These are phyloP conservation scores for Volvariella surrecta DNA, from an alignment of 1,284 basidiomycete genomes.

Conservation along the genomic window DNA sequence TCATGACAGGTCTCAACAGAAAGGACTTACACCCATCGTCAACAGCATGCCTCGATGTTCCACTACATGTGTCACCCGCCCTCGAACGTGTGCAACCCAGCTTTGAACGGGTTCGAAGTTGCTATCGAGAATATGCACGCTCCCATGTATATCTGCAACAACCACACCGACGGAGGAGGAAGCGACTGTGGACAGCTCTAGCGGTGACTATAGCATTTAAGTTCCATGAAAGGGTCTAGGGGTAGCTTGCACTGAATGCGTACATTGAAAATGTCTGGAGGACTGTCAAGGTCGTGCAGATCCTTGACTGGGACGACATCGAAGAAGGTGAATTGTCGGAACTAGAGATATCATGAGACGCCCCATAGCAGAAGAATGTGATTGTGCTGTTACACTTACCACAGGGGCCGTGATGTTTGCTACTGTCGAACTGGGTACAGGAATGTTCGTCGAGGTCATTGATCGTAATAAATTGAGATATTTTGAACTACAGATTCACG, in stretches of 20 bases:
- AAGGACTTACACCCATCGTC: slow-evolving; percentile 71
- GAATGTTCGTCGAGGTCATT: not conserved
- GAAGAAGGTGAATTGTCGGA: slow-evolving; percentile 83
- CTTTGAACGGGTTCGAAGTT: slow-evolving; percentile 67
- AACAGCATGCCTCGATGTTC: slow-evolving; percentile 75
- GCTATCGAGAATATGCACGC: slow-evolving; percentile 65
- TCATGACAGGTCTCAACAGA: not conserved
- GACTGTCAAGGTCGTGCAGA: slow-evolving; percentile 62
- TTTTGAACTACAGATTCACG: too few species aligned
- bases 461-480: too few species aligned
- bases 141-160: slow-evolving; percentile 78
- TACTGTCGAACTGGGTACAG: not conserved
- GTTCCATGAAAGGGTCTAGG: not conserved
- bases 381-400: slow-evolving; percentile 5
- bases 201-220: slow-evolving; percentile 36
- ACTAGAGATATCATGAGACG: slow-evolving; percentile 32
- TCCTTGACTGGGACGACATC: slow-evolving; percentile 71
- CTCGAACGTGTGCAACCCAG: slow-evolving; percentile 73
- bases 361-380: not conserved
- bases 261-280: slow-evolving; percentile 76
- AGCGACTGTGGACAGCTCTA: slow-evolving; percentile 63
- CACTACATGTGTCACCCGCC: slow-evolving; percentile 77
- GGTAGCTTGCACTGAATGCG: slow-evolving; percentile 1
- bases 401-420: slow-evolving; percentile 6
- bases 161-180: slow-evolving; percentile 58